phyloP scores from a whole-genome alignment of 768 basidiomycete genomes.

The Trametes cinnabarina region DNA sequence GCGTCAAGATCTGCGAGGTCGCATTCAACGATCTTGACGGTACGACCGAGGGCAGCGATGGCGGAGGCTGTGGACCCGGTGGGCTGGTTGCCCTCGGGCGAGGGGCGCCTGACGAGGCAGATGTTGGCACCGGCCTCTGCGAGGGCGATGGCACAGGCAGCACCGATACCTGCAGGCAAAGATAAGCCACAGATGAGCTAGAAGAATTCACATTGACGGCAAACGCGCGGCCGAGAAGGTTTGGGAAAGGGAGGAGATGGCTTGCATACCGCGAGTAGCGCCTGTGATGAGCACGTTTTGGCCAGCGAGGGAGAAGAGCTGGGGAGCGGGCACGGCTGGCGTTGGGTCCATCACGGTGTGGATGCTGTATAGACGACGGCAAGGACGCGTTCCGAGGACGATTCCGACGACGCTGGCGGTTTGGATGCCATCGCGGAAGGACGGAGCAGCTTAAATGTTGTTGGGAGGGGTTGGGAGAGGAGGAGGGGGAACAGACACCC shows the following conservation, averaged over 20 bases:
- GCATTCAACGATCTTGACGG: constrained; percentile 47
- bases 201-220: neutral
- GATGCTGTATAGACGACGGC: neutral
- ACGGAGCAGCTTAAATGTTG: neutral
- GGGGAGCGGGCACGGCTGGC: constrained; percentile 45
- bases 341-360: constrained; percentile 48
- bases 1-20: constrained; percentile 52
- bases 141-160: constrained; percentile 52
- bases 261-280: constrained; percentile 60
- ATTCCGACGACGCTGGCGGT: constrained; percentile 5
- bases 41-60: constrained; percentile 37
- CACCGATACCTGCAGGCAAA: constrained; percentile 47
- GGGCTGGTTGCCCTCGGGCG: constrained; percentile 19
- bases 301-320: constrained; percentile 66
- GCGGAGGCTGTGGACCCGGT: constrained; percentile 36
- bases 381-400: neutral
- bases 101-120: constrained; percentile 46
- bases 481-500: too few relatives aligned
- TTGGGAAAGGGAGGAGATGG: neutral
- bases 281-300: constrained; percentile 79
- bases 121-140: constrained; percentile 54
- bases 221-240: constrained; percentile 2
- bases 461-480: constrained; percentile 1
- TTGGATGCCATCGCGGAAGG: constrained; percentile 1
- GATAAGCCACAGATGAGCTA: constrained; percentile 5